A percentile compares a stretch with the other conserved stretches of the same genome.
Conservation (phyloP, 2,329 filamentous ascomycete species). For the Aspergillus sp. region DNA sequence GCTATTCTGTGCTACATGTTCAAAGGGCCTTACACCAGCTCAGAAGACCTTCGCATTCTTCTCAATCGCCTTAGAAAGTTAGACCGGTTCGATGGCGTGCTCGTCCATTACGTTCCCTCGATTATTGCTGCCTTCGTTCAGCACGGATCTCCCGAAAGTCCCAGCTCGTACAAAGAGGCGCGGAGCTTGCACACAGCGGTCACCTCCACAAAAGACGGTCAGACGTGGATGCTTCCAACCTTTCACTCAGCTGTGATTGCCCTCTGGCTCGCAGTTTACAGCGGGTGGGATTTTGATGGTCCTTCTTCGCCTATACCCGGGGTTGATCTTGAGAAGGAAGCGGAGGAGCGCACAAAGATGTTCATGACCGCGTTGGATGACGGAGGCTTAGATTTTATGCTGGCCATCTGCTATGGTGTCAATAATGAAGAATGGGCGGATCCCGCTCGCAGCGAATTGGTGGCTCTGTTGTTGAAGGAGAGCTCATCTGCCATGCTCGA, state of each 20-base stretch:
- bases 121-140: slow-evolving; percentile 73
- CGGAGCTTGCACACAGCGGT: slow-evolving; percentile 68
- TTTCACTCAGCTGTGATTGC: slow-evolving; percentile 75
- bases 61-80: slow-evolving; percentile 65
- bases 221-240: slow-evolving; percentile 69
- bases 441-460: slow-evolving; percentile 76
- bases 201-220: slow-evolving; percentile 63
- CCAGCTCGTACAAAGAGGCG: slow-evolving; percentile 64
- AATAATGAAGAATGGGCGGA: slow-evolving; percentile 83
- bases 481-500: slow-evolving; percentile 68
- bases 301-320: slow-evolving; percentile 58
- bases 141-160: slow-evolving; percentile 74
- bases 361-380: slow-evolving; percentile 80
- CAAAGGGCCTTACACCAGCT: slow-evolving; percentile 67
- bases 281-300: slow-evolving; percentile 78
- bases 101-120: slow-evolving; percentile 79
- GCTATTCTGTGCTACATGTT: slow-evolving; percentile 77
- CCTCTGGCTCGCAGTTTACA: slow-evolving; percentile 93
- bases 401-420: slow-evolving; percentile 79
- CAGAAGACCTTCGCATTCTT: slow-evolving; percentile 71
- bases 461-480: slow-evolving; percentile 79
- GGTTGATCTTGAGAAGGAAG: slow-evolving; percentile 65
- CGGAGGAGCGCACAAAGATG: slow-evolving; percentile 66
- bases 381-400: slow-evolving; percentile 86
- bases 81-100: slow-evolving; percentile 71